phyloP scores from a whole-genome alignment of 331 rosid species.

The Prunus yedoensis region DNA sequence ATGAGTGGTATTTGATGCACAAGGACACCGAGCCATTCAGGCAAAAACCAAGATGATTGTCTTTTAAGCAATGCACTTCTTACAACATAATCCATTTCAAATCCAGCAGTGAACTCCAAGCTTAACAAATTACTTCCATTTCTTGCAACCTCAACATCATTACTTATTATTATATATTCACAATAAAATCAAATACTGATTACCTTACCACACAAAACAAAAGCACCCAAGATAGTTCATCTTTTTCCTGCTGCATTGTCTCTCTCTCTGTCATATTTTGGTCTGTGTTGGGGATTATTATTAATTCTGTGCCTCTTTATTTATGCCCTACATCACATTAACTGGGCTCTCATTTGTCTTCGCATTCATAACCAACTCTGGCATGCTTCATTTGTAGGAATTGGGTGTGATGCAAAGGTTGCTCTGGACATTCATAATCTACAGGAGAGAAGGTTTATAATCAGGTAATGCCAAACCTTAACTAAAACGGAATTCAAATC shows the following conservation, averaged over 20 bases:
- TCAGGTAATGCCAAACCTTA: no score
- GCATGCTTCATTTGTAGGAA: no score
- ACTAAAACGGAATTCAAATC: no score
- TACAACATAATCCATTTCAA: constrained; percentile 36
- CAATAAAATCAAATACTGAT: neutral
- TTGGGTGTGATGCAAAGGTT: no score
- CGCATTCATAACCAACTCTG: no score
- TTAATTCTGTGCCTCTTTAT: no score
- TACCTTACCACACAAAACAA: neutral
- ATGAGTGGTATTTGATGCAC: neutral
- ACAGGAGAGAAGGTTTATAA: no score
- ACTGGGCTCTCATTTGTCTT: no score
- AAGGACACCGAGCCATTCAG: neutral
- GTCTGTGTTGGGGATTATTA: no score
- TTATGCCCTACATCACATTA: no score
- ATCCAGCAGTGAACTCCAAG: constrained; percentile 90
- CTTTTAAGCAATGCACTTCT: constrained; percentile 68
- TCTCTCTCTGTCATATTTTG: constrained; percentile 14
- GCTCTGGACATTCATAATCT: no score
- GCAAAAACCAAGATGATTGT: constrained; percentile 25
- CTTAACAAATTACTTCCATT: constrained; percentile 43
- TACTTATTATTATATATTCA: neutral
- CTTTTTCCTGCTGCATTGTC: constrained; percentile 17
- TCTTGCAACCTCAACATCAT: constrained; percentile 43
- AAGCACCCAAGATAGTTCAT: constrained; percentile 26